Evolutionary conservation across 1,284 basidiomycete genomes (phyloP), one percentile per base, ranked within the genome.

Genomic region (Malassezia arunalokei): DNA sequence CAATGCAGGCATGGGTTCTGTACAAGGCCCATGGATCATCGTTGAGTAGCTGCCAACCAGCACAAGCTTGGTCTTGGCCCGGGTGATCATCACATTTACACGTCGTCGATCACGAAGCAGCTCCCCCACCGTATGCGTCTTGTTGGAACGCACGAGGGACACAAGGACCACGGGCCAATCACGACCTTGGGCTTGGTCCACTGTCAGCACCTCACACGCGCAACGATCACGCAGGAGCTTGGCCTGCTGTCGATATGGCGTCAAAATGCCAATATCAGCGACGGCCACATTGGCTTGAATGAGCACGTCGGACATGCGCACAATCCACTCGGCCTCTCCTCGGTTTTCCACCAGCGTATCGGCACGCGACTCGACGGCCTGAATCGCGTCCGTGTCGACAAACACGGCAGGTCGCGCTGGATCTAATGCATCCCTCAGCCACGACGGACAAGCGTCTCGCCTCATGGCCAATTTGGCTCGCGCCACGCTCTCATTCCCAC

Each of bases 171-270:
- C 56, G 33, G 58, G 53, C 47, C 68, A 70, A 76, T 99, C 94
- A 43, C 94, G 78, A 0, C 94, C 94, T 75, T 98, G 94, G 69
- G 85, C 86, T 54, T 83, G 84, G 75, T 98, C 94, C 1, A 90
- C 90, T 0, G 94, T 99, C 44, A 96, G 75, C 44, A 94, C 81
- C 73, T 98, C 92, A 17, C 24, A 28, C 8, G 59, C 48, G 12
- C 57, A 42, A 12, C 46, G 78, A 74, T 61, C 87, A 68, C 90
- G 74, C 0, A 91, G 78, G 76, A 91, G 83, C 9, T 42, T 42
- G 6, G 27, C 44, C 72, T 99, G 94, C 65, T 96, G 91, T 1
- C 91, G 81, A 71, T 96, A 96, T 30, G 90, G 78, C 8, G 90
- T 86, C 64, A 98, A 85, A 56, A 95, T 78, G 2, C 85, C 92